Base-by-base conservation (phyloP, 2,329 filamentous ascomycete species). In the Lomentospora prolificans region DNA sequence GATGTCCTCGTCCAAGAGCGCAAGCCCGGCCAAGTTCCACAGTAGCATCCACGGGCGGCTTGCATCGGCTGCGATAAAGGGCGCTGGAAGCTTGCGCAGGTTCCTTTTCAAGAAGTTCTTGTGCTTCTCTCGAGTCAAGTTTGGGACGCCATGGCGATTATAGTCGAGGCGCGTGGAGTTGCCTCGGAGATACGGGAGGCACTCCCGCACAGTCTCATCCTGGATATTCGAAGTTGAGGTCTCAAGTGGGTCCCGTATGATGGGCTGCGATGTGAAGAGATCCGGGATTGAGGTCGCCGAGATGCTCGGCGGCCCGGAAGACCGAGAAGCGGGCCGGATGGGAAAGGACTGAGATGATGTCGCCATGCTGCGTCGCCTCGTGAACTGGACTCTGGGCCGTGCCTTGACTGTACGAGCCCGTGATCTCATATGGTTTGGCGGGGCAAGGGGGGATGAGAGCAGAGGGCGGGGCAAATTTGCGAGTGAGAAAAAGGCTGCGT, bases 11-110 rank as follows among this genome's bases (percentile, higher is more conserved):
- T 89, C 90, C 52, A 99, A 73, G 31, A 91, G 75, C 25, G 79
- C 75, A 60, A 99, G 75, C 2, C 82, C 90, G 31, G 85, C 82
- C 55, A 97, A 75, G 55, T 82, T 87, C 94, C 94, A 99, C 73
- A 96, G 97, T 60, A 96, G 78, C 64, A 96, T 81, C 94, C 94
- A 99, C 8, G 94, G 91, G 56, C 92, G 78, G 66, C 88, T 91
- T 30, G 94, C 86, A 74, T 99, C 94, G 61, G 90, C 81, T 51
- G 78, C 78, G 54, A 86, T 83, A 69, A 87, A 96, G 3, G 74
- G 75, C 6, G 79, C 72, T 0, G 92, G 89, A 58, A 95, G 82
- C 51, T 74, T 75, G 24, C 73, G 74, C 30, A 86, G 70, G 61
- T 74, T 75, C 61, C 75, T 76, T 60, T 78, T 76, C 52, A 91